Percentiles rank a stretch among this genome's conserved stretches.
These are phyloP conservation scores for Naganishia cerealis DNA, from an alignment of 1,284 basidiomycete genomes.

Conservation along the genomic window DNA sequence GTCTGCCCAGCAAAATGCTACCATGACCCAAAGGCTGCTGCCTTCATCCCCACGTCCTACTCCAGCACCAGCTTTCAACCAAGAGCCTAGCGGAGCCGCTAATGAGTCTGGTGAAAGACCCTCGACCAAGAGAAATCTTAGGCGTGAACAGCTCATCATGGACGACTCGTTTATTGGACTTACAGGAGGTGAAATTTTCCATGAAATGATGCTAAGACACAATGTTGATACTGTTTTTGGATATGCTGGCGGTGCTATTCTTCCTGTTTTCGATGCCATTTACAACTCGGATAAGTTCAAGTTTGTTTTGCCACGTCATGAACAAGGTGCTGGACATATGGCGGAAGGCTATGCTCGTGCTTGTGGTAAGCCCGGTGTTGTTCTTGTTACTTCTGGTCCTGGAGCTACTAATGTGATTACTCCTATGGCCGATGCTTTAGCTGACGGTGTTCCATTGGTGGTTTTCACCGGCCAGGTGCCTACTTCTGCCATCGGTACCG, in stretches of 20 bases:
- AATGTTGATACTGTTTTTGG: conserved; percentile 95
- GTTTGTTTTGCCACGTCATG: conserved; percentile 92
- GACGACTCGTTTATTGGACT: too few relatives aligned
- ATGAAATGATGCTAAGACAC: conserved; percentile 99
- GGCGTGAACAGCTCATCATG: too few relatives aligned
- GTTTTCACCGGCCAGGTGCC: conserved; percentile 98
- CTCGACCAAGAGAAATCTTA: too few relatives aligned
- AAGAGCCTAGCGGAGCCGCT: too few relatives aligned
- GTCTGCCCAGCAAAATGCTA: too few relatives aligned
- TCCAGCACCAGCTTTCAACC: too few relatives aligned
- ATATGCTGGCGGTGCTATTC: conserved; percentile 95
- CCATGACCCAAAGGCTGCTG: too few relatives aligned
- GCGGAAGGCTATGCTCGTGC: conserved; percentile 96
- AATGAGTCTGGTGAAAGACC: too few relatives aligned
- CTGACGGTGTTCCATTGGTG: conserved; percentile 89
- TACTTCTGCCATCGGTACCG: conserved; percentile 93
- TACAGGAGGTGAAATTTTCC: conserved; percentile 96
- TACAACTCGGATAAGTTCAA: conserved; percentile 94
- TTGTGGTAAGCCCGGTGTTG: conserved; percentile 95
- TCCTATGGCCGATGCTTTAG: conserved; percentile 95
- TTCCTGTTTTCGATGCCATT: conserved; percentile 98
- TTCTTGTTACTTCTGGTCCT: conserved; percentile 95
- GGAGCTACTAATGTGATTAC: conserved; percentile 98
- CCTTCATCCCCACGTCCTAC: too few relatives aligned
- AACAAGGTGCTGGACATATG: conserved; percentile 99